Percentiles rank a stretch among this genome's conserved stretches.
Conservation (phyloP, 345 rosid genomes). For the Heritiera fomes region DNA sequence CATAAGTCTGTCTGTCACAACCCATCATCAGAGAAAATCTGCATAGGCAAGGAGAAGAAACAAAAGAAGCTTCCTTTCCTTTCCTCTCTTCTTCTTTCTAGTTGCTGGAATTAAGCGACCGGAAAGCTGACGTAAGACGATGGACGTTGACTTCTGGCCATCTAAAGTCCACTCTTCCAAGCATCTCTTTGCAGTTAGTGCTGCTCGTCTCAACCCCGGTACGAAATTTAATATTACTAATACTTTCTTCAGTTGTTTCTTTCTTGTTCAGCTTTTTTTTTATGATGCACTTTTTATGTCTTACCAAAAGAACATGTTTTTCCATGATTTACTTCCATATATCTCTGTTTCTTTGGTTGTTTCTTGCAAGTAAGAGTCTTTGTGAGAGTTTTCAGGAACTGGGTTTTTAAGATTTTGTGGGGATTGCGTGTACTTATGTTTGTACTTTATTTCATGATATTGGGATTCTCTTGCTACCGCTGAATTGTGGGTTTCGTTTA, state of each 20-base stretch:
- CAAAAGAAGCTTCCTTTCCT: neutral
- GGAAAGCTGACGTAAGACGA: constrained; percentile 24
- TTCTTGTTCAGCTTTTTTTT: neutral
- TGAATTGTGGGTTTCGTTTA: neutral
- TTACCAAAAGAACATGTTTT: neutral
- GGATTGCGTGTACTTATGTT: neutral
- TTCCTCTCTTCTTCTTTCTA: neutral
- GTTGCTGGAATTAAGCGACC: neutral
- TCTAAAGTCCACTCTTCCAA: constrained; percentile 42
- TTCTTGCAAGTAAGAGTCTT: neutral
- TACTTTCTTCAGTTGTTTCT: neutral
- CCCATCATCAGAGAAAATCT: neutral
- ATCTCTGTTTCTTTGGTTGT: neutral
- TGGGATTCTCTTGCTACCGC: neutral
- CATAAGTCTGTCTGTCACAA: neutral
- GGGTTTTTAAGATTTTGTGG: constrained; percentile 8
- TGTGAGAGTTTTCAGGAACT: neutral
- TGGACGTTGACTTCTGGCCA: constrained; percentile 51
- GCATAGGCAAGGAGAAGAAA: neutral
- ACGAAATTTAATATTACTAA: neutral
- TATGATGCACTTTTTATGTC: neutral
- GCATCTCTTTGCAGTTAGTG: constrained; percentile 37
- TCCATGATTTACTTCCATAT: neutral
- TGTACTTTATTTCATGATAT: neutral
- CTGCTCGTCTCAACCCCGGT: constrained; percentile 36